phyloP scores from a whole-genome alignment of 1,284 basidiomycete species.

The Ceratobasidium papillatum region DNA sequence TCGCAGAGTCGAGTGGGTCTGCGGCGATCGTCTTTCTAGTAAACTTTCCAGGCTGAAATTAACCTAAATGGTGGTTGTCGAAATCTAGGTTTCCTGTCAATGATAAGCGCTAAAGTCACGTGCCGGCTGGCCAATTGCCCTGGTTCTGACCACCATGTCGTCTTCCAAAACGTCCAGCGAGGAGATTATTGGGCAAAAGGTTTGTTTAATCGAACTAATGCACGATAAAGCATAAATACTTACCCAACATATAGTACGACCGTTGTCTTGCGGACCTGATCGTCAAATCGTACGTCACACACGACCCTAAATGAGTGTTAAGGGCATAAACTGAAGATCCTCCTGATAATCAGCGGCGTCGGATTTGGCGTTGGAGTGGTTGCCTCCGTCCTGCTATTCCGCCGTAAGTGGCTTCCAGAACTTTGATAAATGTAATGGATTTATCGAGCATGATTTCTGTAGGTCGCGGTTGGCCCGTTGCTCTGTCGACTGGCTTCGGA shows the following conservation, averaged over 20 bases:
- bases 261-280: constrained; percentile 84
- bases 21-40: no score
- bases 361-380: constrained; percentile 96
- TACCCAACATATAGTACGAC: constrained; percentile 71
- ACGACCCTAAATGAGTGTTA: constrained; percentile 50
- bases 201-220: constrained; percentile 51
- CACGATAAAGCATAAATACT: not conserved
- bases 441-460: constrained; percentile 43
- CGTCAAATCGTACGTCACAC: constrained; percentile 72
- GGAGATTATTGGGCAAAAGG: constrained; percentile 87
- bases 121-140: not conserved
- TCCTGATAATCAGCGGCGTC: constrained; percentile 76
- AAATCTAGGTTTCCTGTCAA: not conserved
- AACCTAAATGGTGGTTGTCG: not conserved
- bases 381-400: constrained; percentile 93
- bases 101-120: constrained; percentile 18
- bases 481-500: constrained; percentile 91
- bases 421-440: constrained; percentile 2
- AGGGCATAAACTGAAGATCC: constrained; percentile 50
- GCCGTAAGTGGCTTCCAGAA: constrained; percentile 69
- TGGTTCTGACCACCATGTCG: constrained; percentile 28
- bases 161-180: constrained; percentile 69
- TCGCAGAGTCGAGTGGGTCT: no score
- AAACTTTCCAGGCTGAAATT: no score
- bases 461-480: constrained; percentile 98